These are phyloP conservation scores for Cryphonectria carpinicola DNA, from an alignment of 2,329 filamentous ascomycete species.

Conservation along the genomic window DNA sequence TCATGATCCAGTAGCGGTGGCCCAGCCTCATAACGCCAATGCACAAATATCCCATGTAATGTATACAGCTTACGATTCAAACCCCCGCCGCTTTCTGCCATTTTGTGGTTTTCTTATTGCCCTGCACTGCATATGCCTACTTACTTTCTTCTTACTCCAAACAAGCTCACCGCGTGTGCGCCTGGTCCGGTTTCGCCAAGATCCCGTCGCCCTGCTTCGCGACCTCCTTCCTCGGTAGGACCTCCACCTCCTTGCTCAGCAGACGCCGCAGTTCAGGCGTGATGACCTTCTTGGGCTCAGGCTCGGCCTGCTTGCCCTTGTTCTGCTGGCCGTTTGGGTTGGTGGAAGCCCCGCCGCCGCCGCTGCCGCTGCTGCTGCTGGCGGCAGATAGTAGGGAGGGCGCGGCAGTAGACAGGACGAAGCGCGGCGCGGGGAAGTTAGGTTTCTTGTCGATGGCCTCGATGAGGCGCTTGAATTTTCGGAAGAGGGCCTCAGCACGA, in stretches of 20 bases:
- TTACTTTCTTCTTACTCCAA: too few species aligned
- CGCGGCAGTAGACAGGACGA: constrained; percentile 27
- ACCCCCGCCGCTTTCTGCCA: background rate
- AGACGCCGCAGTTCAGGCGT: constrained; percentile 61
- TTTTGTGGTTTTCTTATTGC: background rate
- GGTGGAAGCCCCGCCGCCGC: constrained; percentile 18
- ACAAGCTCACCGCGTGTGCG: background rate
- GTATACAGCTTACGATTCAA: background rate
- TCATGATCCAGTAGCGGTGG: background rate
- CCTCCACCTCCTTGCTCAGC: constrained; percentile 52
- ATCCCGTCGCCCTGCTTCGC: constrained; percentile 34
- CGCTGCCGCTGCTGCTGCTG: background rate
- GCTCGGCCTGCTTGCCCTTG: constrained; percentile 26
- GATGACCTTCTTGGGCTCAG: constrained; percentile 51
- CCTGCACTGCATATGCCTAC: background rate
- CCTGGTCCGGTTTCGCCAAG: constrained; percentile 18
- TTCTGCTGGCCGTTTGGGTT: constrained; percentile 15
- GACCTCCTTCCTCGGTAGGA: constrained; percentile 42
- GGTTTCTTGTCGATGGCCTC: constrained; percentile 91
- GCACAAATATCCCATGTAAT: background rate
- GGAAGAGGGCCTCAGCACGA: constrained; percentile 86
- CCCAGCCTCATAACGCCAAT: constrained; percentile 14
- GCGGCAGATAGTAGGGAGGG: background rate
- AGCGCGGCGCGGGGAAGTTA: constrained; percentile 72
- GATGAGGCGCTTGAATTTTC: constrained; percentile 83